phyloP scores from a whole-genome alignment of 2,329 filamentous ascomycete genomes.

The Phaeosphaeriaceae sp. region DNA sequence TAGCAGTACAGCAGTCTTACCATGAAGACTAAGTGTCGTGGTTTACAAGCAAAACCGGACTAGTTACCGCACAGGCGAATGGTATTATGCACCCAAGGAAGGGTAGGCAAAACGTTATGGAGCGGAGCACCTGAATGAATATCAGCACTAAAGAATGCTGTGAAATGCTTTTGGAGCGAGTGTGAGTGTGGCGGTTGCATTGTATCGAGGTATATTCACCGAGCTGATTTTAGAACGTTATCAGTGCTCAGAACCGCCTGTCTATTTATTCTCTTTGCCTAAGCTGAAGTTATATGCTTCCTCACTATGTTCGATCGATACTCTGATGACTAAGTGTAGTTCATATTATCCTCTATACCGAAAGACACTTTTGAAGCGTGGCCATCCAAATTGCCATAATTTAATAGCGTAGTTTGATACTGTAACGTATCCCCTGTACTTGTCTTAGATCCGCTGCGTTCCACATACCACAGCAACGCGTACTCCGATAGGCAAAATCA shows the following conservation, averaged over 20 bases:
- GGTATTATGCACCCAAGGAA: conserved; percentile 51
- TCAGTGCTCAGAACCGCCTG: too few relatives aligned
- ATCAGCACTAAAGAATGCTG: conserved; percentile 29
- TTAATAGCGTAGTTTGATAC: too few relatives aligned
- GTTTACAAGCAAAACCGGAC: conserved; percentile 39
- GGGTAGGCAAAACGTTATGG: conserved; percentile 35
- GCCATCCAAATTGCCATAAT: too few relatives aligned
- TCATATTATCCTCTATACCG: too few relatives aligned
- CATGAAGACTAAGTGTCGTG: conserved; percentile 41
- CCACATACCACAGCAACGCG: neutral
- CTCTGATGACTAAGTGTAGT: neutral
- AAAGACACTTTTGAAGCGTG: too few relatives aligned
- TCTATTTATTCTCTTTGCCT: too few relatives aligned
- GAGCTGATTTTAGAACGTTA: too few relatives aligned
- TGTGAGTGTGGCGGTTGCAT: conserved; percentile 12
- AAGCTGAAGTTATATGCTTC: too few relatives aligned
- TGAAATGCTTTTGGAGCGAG: conserved; percentile 8
- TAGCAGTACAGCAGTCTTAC: conserved; percentile 54
- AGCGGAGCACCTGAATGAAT: conserved; percentile 43
- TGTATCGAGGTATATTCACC: too few relatives aligned
- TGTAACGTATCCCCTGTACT: too few relatives aligned
- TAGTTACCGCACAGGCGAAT: conserved; percentile 50
- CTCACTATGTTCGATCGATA: neutral
- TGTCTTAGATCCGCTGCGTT: too few relatives aligned
- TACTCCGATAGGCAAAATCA: neutral